Evolutionary conservation across 164 flowering plant species (phyloP).

Genomic region (Amborella trichopoda): DNA sequence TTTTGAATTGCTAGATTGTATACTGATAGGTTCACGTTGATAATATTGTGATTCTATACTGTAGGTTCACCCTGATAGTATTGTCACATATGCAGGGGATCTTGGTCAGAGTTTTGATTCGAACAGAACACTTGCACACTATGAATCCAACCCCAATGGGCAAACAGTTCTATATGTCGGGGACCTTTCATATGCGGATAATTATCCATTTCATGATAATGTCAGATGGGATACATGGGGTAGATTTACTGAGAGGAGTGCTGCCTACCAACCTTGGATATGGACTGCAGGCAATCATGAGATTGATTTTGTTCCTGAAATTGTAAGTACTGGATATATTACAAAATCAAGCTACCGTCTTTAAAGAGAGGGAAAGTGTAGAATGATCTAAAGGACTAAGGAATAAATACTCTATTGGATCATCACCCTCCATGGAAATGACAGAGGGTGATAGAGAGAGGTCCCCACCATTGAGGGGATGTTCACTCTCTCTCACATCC

Average conservation of each 20-base stretch:
- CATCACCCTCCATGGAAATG: too few relatives aligned
- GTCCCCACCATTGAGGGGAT: too few relatives aligned
- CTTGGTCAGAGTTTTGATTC: slow-evolving; percentile 34
- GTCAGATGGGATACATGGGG: slow-evolving; percentile 35
- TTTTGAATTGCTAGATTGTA: too few relatives aligned
- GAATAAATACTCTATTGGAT: too few relatives aligned
- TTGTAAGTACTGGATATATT: slow-evolving; percentile 18
- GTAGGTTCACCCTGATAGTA: not conserved
- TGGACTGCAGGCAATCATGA: slow-evolving; percentile 42
- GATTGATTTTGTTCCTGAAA: slow-evolving; percentile 25
- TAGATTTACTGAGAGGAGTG: slow-evolving; percentile 25
- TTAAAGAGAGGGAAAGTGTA: too few relatives aligned
- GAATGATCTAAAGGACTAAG: too few relatives aligned
- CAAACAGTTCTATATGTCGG: slow-evolving; percentile 27
- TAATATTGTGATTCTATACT: too few relatives aligned
- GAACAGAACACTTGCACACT: slow-evolving; percentile 24
- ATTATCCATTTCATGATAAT: slow-evolving; percentile 19
- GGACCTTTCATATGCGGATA: slow-evolving; percentile 34
- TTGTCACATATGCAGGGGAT: slow-evolving; percentile 20
- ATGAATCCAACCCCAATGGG: slow-evolving; percentile 19
- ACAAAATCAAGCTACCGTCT: too few relatives aligned
- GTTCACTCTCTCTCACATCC: too few relatives aligned
- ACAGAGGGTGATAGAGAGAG: too few relatives aligned
- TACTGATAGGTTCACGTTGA: too few relatives aligned
- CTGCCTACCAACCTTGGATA: slow-evolving; percentile 38